Conservation (phyloP, 192 early-diverging fungal species). For the Podila minutissima region DNA sequence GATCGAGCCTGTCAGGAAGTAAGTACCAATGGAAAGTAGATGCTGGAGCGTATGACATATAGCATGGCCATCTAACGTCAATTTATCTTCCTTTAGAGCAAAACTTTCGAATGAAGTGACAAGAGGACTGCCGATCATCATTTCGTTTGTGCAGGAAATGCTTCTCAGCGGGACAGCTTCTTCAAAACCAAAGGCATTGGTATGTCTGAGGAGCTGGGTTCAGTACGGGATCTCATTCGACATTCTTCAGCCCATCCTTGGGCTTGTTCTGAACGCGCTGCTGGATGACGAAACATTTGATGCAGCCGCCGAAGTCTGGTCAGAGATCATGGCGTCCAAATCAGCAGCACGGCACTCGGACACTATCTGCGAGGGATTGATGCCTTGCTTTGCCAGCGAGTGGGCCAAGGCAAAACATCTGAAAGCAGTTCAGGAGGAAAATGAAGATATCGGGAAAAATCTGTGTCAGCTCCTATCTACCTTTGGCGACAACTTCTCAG, state of each 20-base stretch:
- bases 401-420: slow-evolving; percentile 54
- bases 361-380: slow-evolving; percentile 55
- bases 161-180: slow-evolving; percentile 18
- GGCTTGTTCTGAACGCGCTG: slow-evolving; percentile 52
- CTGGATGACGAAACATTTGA: slow-evolving; percentile 58
- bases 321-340: slow-evolving; percentile 59
- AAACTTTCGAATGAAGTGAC: slow-evolving; percentile 27
- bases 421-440: slow-evolving; percentile 54
- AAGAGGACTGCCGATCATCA: slow-evolving; percentile 24
- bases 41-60: neutral
- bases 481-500: slow-evolving; percentile 67
- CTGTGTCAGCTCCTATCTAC: slow-evolving; percentile 61
- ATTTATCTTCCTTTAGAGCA: neutral
- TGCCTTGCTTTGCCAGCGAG: slow-evolving; percentile 60
- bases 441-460: slow-evolving; percentile 59
- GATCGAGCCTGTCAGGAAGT: slow-evolving; percentile 57
- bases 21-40: slow-evolving; percentile 3
- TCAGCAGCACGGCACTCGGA: slow-evolving; percentile 46
- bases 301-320: slow-evolving; percentile 59
- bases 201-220: slow-evolving; percentile 66
- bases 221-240: slow-evolving; percentile 63
- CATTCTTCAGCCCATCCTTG: slow-evolving; percentile 51
- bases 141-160: slow-evolving; percentile 22
- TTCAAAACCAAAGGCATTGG: slow-evolving; percentile 57
- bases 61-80: neutral